Conservation (phyloP, 441 rosid genomes). For the Populus hybrid region DNA sequence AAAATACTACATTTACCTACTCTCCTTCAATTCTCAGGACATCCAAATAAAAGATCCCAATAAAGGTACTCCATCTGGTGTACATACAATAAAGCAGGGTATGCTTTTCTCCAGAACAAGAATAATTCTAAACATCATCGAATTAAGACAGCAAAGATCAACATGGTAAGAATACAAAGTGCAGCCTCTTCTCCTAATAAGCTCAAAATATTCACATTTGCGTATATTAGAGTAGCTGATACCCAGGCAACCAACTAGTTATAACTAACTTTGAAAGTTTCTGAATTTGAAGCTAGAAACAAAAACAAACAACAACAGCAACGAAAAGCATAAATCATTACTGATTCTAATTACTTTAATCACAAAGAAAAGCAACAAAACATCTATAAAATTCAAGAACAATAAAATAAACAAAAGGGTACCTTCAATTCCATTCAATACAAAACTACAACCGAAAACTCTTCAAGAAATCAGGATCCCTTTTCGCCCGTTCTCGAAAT, state of each 20-base stretch:
- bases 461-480: conserved; percentile 80
- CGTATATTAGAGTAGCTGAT: too few species aligned
- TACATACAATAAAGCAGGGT: neutral
- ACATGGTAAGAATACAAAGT: neutral
- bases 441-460: conserved; percentile 54
- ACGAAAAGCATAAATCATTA: neutral
- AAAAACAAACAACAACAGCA: too few species aligned
- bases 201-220: neutral
- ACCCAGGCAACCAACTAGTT: neutral
- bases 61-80: neutral
- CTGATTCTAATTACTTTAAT: neutral
- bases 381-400: neutral
- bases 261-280: neutral
- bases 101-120: neutral
- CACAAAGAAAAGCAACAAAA: neutral
- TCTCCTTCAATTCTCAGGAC: neutral
- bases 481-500: conserved; percentile 84
- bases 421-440: neutral
- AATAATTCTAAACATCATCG: neutral
- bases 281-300: neutral
- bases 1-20: neutral
- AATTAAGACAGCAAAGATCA: neutral
- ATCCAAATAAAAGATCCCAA: neutral
- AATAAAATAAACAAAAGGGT: neutral
- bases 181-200: neutral